phyloP scores from a whole-genome alignment of 2,329 filamentous ascomycete species.

The Talaromyces marneffei region DNA sequence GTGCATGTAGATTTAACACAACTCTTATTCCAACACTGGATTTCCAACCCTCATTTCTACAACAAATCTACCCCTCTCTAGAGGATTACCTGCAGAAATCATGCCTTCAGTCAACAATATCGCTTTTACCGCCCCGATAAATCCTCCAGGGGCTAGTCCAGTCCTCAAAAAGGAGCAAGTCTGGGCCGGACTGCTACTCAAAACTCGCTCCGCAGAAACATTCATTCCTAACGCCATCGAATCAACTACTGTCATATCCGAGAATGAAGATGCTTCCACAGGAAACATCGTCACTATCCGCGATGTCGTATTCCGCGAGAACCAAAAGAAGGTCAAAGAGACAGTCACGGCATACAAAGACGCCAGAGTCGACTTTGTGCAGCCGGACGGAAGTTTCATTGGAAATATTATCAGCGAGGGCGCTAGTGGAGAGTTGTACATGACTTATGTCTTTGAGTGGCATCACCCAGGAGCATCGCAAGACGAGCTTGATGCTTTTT shows the following conservation, averaged over 20 bases:
- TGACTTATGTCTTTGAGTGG: constrained; percentile 41
- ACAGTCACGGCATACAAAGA: constrained; percentile 23
- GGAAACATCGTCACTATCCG: constrained; percentile 25
- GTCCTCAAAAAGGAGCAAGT: constrained; percentile 30
- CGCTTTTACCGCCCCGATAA: constrained; percentile 35
- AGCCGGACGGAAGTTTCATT: constrained; percentile 23
- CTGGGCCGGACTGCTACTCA: constrained; percentile 32
- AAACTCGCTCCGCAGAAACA: constrained; percentile 26
- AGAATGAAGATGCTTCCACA: constrained; percentile 18
- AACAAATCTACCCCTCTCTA: not conserved
- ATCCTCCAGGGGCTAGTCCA: constrained; percentile 26
- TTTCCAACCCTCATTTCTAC: not conserved
- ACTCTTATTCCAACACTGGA: not conserved
- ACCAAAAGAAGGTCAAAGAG: constrained; percentile 22
- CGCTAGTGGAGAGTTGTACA: constrained; percentile 28
- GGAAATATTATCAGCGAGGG: constrained; percentile 28
- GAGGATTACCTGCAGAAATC: not conserved
- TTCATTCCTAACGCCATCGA: constrained; percentile 27
- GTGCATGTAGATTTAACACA: not conserved
- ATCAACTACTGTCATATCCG: constrained; percentile 24
- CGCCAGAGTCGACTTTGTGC: constrained; percentile 25
- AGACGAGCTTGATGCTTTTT: not conserved
- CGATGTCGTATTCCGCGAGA: constrained; percentile 26
- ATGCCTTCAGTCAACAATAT: constrained; percentile 25
- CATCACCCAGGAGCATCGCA: constrained; percentile 24